phyloP scores from a whole-genome alignment of 1,139 yeast species.

The Lodderomyces beijingensis region DNA sequence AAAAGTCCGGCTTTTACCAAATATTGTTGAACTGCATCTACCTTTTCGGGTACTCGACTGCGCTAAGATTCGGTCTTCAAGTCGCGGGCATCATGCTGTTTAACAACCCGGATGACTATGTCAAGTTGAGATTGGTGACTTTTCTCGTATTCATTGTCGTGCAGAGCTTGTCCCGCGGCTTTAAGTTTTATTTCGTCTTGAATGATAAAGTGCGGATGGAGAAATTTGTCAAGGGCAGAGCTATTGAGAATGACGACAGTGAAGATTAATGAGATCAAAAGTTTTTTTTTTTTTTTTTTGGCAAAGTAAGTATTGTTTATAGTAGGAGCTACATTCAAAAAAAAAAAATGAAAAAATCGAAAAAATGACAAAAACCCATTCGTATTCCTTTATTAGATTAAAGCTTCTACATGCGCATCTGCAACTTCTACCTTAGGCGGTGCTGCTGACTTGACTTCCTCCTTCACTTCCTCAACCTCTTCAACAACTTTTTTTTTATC shows the following conservation, averaged over 20 bases:
- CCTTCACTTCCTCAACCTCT: not conserved
- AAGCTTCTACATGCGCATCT: too few species aligned
- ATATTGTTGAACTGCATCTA: constrained; percentile 1
- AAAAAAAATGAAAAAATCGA: too few species aligned
- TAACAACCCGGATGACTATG: not conserved
- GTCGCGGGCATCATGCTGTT: not conserved
- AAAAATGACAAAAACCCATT: too few species aligned
- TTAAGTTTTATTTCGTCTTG: constrained; percentile 18
- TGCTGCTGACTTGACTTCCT: not conserved
- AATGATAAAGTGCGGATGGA: constrained; percentile 54
- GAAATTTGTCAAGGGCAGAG: constrained; percentile 57
- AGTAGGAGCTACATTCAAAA: too few species aligned
- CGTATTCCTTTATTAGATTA: too few species aligned
- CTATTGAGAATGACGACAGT: constrained; percentile 49
- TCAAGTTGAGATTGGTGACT: constrained; percentile 2
- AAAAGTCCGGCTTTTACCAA: not conserved
- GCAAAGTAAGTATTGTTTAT: too few species aligned
- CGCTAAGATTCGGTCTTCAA: not conserved
- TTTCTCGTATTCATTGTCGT: constrained; percentile 15
- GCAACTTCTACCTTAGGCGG: not conserved
- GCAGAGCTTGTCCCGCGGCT: constrained; percentile 11
- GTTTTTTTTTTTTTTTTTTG: too few species aligned
- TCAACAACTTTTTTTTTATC: not conserved
- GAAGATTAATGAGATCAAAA: too few species aligned
- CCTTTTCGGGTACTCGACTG: too few species aligned